Percentiles rank a stretch among this genome's conserved stretches.
phyloP scores from a whole-genome alignment of 495 filamentous ascomycete genomes.

The Penicillium simplicissimum region DNA sequence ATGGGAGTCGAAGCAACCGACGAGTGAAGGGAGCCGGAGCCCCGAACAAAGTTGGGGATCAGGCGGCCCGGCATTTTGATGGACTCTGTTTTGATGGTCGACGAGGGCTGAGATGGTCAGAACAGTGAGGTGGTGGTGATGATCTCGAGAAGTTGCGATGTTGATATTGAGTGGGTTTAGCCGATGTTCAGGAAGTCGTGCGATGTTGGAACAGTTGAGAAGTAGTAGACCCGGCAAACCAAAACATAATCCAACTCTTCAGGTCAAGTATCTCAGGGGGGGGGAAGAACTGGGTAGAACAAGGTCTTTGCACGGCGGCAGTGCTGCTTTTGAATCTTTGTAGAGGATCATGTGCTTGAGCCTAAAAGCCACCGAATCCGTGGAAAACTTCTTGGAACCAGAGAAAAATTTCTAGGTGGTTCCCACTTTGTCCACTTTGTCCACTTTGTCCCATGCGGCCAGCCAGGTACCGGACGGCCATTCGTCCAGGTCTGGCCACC shows the following conservation, averaged over 20 bases:
- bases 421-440: slow-evolving; percentile 18
- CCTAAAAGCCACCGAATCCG: slow-evolving; percentile 29
- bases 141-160: neutral
- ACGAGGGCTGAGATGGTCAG: neutral
- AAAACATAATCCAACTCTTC: slow-evolving; percentile 29
- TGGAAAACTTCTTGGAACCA: slow-evolving; percentile 23
- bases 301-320: neutral
- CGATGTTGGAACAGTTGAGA: slow-evolving; percentile 32
- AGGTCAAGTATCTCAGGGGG: neutral
- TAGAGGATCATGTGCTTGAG: slow-evolving; percentile 28
- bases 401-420: slow-evolving; percentile 16
- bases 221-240: slow-evolving; percentile 20
- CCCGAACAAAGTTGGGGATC: slow-evolving; percentile 48
- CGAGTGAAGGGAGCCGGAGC: slow-evolving; percentile 38
- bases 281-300: neutral
- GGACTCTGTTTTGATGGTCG: neutral
- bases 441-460: slow-evolving; percentile 12
- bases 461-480: slow-evolving; percentile 24
- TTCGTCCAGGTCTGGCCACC: slow-evolving; percentile 15
- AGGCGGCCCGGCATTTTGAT: slow-evolving; percentile 49
- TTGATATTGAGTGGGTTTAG: neutral
- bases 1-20: slow-evolving; percentile 39
- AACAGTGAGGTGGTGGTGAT: neutral
- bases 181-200: slow-evolving; percentile 31
- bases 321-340: slow-evolving; percentile 23